Percentiles rank a stretch among this genome's conserved stretches.
Conservation (phyloP, 805 yeast genomes). For the Candida taoyuanica region DNA sequence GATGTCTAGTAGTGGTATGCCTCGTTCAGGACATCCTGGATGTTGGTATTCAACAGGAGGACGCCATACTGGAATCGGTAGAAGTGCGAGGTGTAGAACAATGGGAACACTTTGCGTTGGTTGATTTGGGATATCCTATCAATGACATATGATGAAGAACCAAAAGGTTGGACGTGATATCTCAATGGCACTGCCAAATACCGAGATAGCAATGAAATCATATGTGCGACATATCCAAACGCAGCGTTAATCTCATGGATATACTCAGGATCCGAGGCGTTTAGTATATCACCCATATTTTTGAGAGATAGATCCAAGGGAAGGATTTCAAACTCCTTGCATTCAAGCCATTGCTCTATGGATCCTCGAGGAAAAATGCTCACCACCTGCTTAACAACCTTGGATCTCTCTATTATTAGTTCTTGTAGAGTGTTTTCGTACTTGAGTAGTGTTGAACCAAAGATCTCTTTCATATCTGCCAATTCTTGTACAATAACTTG, state of each 20-base stretch:
- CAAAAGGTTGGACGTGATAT: slow-evolving; percentile 36
- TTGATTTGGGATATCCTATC: slow-evolving; percentile 33
- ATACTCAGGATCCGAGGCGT: slow-evolving; percentile 10
- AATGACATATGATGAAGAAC: slow-evolving; percentile 35
- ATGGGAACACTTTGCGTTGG: slow-evolving; percentile 33
- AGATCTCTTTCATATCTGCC: slow-evolving; percentile 13
- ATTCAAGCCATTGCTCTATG: slow-evolving; percentile 17
- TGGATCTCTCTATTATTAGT: slow-evolving; percentile 15
- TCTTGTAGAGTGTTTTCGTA: slow-evolving; percentile 18
- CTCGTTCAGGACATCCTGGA: slow-evolving; percentile 31
- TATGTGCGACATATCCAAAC: slow-evolving; percentile 33
- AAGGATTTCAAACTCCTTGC: slow-evolving; percentile 26
- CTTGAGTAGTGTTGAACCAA: slow-evolving; percentile 10
- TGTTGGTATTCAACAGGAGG: slow-evolving; percentile 31
- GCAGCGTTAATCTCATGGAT: slow-evolving; percentile 29
- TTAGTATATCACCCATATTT: slow-evolving; percentile 12
- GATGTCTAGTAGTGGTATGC: slow-evolving; percentile 11
- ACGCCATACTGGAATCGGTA: slow-evolving; percentile 38
- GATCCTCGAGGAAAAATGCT: slow-evolving; percentile 31
- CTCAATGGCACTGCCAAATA: slow-evolving; percentile 34
- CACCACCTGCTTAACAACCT: slow-evolving; percentile 21
- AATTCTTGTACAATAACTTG: background rate
- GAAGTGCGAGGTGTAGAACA: slow-evolving; percentile 35
- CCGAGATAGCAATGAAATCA: slow-evolving; percentile 29
- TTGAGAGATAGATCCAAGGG: slow-evolving; percentile 17